Base-by-base conservation (phyloP, 345 rosid species). In the Turnera subulata region DNA sequence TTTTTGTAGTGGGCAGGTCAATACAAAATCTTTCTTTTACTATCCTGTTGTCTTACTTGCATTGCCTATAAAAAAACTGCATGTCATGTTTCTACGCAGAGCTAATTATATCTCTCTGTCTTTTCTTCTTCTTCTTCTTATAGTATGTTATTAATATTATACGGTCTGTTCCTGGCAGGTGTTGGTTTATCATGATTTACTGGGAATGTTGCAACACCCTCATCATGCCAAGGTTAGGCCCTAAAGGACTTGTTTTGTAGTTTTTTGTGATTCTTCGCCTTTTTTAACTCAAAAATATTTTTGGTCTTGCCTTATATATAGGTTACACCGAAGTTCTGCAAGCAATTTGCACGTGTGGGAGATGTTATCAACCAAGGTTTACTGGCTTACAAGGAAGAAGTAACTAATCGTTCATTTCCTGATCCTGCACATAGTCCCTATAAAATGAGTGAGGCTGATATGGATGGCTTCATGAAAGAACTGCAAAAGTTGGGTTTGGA, bases 1-100 rank as follows among this genome's bases (percentile, higher is more conserved):
- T 37, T 87, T 82, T 57, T 93, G 99, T 74, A 80, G 94, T 58
- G 97, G 99, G 56, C 96, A 89, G 94, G 99, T 93, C n/a, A n/a
- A n/a, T 21, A 40, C 39, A 2, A n/a, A n/a, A n/a, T 43, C 5
- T 24, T 46, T 35, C 38, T 47, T 24, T 11, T 46, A 18, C n/a
- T n/a, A n/a, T n/a, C n/a, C n/a, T 46, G 53, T 58, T 21, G 11
- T 45, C 14, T 58, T 1, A 12, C 17, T 29, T 3, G 35, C 8
- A 29, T 29, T 29, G 35, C 35, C 8, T 8, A 29, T 29, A 29
- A 8, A 29, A 29, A 29, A n/a, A n/a, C n/a, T n/a, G n/a, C n/a
- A n/a, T n/a, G n/a, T n/a, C n/a, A n/a, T n/a, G n/a, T n/a, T n/a
- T n/a, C n/a, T n/a, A n/a, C n/a, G n/a, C n/a, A n/a, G n/a, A n/a